These are phyloP conservation scores for Ascochyta rabiei DNA, from an alignment of 2,329 filamentous ascomycete species.

Conservation along the genomic window DNA sequence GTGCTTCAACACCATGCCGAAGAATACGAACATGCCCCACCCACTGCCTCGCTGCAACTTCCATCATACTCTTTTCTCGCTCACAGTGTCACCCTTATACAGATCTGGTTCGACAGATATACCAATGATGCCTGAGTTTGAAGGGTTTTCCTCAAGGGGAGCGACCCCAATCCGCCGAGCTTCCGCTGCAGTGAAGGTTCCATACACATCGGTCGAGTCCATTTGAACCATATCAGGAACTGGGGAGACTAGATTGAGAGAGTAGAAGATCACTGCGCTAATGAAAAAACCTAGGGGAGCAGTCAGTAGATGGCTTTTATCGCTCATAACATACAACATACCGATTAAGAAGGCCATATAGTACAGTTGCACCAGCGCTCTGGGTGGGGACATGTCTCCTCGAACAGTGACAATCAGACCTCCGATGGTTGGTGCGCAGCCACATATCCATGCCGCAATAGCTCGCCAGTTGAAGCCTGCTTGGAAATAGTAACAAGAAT, in stretches of 20 bases:
- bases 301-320: not conserved
- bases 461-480: conserved; percentile 54
- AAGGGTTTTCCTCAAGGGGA: conserved; percentile 27
- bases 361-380: conserved; percentile 52
- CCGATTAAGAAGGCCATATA: conserved; percentile 57
- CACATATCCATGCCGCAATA: conserved; percentile 52
- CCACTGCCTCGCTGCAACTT: not conserved
- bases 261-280: conserved; percentile 42
- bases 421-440: conserved; percentile 53
- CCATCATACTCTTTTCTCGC: conserved; percentile 10
- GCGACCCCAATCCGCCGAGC: conserved; percentile 50
- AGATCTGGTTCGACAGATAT: not conserved
- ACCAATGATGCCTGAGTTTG: conserved; percentile 1
- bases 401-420: conserved; percentile 48
- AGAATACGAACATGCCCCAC: not conserved
- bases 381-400: conserved; percentile 42
- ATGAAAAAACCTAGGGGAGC: conserved; percentile 47
- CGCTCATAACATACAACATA: conserved; percentile 13
- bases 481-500: conserved; percentile 53
- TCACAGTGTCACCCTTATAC: not conserved
- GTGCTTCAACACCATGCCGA: not conserved
- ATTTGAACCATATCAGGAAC: conserved; percentile 50
- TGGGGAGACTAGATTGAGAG: conserved; percentile 50
- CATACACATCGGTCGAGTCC: conserved; percentile 54
- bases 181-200: conserved; percentile 54